Percentiles rank a stretch among this genome's conserved stretches.
Evolutionary conservation across 2,329 filamentous ascomycete genomes (phyloP).

Genomic region (Fusarium proliferatum): DNA sequence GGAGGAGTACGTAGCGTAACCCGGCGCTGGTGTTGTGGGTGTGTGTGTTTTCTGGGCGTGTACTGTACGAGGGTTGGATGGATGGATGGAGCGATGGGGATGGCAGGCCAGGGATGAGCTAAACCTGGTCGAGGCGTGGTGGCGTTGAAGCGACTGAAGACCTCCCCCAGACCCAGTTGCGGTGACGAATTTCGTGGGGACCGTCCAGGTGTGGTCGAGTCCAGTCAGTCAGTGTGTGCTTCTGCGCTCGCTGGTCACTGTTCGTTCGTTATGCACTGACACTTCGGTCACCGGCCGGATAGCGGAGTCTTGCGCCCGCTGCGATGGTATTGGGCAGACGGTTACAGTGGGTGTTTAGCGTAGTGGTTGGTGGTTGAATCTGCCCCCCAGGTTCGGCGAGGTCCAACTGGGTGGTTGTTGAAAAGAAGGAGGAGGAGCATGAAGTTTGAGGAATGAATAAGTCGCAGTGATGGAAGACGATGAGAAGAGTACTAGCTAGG

Average conservation of each 20-base stretch:
- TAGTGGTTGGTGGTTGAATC: conserved; percentile 13
- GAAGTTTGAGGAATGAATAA: not conserved
- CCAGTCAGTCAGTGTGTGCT: not conserved
- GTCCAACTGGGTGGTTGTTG: not conserved
- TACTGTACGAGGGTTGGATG: conserved; percentile 2
- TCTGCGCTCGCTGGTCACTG: conserved; percentile 8
- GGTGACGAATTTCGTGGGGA: conserved; percentile 47
- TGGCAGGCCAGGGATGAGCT: conserved; percentile 36
- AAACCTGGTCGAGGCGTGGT: conserved; percentile 44
- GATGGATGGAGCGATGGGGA: conserved; percentile 18
- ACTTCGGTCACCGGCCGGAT: conserved; percentile 38
- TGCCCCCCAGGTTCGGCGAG: conserved; percentile 7
- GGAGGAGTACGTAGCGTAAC: conserved; percentile 32
- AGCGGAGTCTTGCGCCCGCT: conserved; percentile 37
- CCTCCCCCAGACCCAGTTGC: conserved; percentile 40
- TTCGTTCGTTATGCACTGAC: conserved; percentile 23
- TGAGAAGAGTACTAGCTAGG: not conserved
- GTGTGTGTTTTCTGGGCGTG: conserved; percentile 27
- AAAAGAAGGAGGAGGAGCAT: not conserved
- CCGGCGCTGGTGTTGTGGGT: conserved; percentile 27
- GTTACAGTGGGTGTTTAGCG: conserved; percentile 26
- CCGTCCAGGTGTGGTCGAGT: not conserved
- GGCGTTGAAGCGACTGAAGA: conserved; percentile 38
- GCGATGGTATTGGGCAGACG: conserved; percentile 25
- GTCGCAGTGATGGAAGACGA: not conserved